Conservation (phyloP, 2,329 filamentous ascomycete species). For the Diaporthe sp. region DNA sequence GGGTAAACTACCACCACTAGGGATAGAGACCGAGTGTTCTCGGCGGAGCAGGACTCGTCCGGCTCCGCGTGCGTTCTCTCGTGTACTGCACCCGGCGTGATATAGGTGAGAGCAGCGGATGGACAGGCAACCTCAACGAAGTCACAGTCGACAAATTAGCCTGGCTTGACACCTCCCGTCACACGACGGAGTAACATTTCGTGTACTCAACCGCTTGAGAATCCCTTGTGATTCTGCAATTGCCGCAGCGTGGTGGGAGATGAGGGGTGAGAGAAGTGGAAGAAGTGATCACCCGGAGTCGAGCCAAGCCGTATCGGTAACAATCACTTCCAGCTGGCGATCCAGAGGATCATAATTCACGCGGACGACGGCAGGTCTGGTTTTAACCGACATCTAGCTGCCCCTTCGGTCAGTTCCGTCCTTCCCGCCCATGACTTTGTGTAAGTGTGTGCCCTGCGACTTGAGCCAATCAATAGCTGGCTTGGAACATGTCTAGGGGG, state of each 20-base stretch:
- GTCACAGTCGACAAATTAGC: not conserved
- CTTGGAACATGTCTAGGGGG: not conserved
- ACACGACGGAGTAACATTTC: not conserved
- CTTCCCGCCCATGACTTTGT: not conserved
- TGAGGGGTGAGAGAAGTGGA: not conserved
- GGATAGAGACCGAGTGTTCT: not conserved
- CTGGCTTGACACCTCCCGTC: not conserved
- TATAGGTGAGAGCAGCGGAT: not conserved
- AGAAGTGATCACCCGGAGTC: not conserved
- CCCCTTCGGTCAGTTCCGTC: not conserved
- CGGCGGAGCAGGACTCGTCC: not conserved
- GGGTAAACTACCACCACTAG: not conserved
- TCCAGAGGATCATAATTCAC: not conserved
- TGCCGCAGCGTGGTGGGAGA: not conserved
- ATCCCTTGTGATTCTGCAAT: not conserved
- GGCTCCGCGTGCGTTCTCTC: not conserved
- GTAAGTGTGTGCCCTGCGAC: not conserved
- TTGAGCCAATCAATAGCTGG: not conserved
- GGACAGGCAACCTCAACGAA: not conserved
- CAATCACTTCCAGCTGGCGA: not conserved
- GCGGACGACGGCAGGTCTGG: not conserved
- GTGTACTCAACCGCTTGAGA: not conserved
- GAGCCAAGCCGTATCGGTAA: not conserved
- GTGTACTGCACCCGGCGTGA: not conserved
- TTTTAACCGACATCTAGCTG: conserved; percentile 1